Base-by-base conservation (phyloP, 2,329 filamentous ascomycete genomes). In the Beauveria medogensis region DNA sequence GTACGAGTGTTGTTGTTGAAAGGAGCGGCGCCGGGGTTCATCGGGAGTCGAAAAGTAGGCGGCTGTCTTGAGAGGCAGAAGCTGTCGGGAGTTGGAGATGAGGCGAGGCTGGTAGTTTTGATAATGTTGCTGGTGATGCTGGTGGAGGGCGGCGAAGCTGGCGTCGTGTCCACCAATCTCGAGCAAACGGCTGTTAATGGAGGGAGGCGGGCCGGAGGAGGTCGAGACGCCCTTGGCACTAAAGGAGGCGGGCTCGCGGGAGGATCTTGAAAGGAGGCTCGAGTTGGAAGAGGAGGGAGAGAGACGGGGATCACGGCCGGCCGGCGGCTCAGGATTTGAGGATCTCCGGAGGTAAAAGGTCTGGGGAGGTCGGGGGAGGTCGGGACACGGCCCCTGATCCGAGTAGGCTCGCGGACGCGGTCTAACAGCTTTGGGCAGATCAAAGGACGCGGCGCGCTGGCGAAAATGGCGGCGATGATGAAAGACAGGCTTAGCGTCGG, bases 1-100 rank as follows among this genome's bases (percentile, higher is more conserved):
- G 70, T 79, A 82, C 24, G 82, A 83, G 62, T 81, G 71, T 24
- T 81, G 71, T 20, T 69, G 71, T 20, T 69, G 74, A 63, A 65
- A 71, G 69, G 69, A 68, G 68, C 69, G 69, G 59, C 67, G 66
- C 64, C 76, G 77, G 69, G 73, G 78, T 62, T 82, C 82, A 78
- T 83, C 78, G 60, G 79, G 69, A 60, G 73, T 69, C 50, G 72
- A 76, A 37, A 30, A 76, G 61, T 66, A 67, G 47, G 71, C 69
- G 34, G 78, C 65, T 20, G 76, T 69, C 66, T 79, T 81, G 64
- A 78, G 76, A 58, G 78, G 69, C 55, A 80, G 68, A 60, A 81
- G 70, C 66, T 81, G 79, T 57, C 78, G 77, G 68, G 79, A 80
- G 60, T 75, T 78, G 6, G 57, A 24, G 50, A 59, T 59, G 26